These are phyloP conservation scores for Trichoderma atrobrunneum DNA, from an alignment of 2,329 filamentous ascomycete genomes.

Conservation along the genomic window DNA sequence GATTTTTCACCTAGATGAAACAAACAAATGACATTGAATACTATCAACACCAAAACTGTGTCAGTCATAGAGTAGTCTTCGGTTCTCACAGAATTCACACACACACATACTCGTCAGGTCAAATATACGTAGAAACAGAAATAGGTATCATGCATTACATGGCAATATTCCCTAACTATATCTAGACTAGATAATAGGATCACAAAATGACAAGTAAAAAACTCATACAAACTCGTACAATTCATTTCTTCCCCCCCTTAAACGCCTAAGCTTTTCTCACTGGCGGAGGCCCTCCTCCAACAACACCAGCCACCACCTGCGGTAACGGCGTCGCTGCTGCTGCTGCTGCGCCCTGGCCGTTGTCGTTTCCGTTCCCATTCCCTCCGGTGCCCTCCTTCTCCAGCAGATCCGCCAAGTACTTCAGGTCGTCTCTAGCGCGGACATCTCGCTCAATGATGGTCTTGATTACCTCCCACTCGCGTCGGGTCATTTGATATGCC, in stretches of 20 bases:
- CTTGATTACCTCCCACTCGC: conserved; percentile 72
- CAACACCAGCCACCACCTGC: background rate
- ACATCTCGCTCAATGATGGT: conserved; percentile 65
- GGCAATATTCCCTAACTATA: conserved; percentile 1
- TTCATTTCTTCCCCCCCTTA: background rate
- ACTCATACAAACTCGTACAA: conserved; percentile 10
- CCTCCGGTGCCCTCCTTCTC: conserved; percentile 43
- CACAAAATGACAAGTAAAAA: background rate
- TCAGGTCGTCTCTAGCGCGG: conserved; percentile 60
- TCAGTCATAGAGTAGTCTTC: no score
- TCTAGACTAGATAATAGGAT: background rate
- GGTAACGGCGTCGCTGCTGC: background rate
- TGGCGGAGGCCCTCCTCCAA: background rate
- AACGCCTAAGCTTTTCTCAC: background rate
- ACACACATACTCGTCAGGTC: background rate
- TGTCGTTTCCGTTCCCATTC: background rate
- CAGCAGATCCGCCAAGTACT: conserved; percentile 53
- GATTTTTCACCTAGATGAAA: no score
- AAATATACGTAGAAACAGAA: background rate
- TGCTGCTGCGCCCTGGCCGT: background rate
- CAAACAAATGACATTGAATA: no score
- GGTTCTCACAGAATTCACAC: background rate
- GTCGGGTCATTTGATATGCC: conserved; percentile 63
- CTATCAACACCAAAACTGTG: no score
- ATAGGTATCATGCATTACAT: conserved; percentile 18